Percentiles rank a stretch among this genome's conserved stretches.
These are phyloP conservation scores for Austroboletus niveus DNA, from an alignment of 1,284 basidiomycete species.

Conservation along the genomic window DNA sequence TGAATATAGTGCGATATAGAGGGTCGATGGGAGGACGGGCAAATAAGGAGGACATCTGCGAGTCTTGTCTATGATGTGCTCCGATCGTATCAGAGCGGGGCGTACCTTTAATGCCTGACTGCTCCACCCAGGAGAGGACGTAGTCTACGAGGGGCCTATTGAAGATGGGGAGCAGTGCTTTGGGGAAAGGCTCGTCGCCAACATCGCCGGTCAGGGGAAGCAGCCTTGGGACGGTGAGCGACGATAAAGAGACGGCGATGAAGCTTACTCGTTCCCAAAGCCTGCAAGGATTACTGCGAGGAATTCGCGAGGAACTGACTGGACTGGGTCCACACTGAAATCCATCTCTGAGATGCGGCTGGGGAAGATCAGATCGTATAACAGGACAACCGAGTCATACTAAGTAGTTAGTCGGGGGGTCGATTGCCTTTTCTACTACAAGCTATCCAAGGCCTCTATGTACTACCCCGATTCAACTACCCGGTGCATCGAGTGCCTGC, in stretches of 20 bases:
- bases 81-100: slow-evolving; percentile 8
- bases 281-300: slow-evolving; percentile 83
- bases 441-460: not conserved
- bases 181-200: slow-evolving; percentile 75
- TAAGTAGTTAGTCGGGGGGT: not conserved
- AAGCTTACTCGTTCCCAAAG: slow-evolving; percentile 78
- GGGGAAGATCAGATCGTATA: not conserved
- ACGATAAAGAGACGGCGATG: not conserved
- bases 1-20: slow-evolving; percentile 80
- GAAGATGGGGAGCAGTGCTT: slow-evolving; percentile 83
- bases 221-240: slow-evolving; percentile 46
- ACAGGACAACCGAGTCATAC: slow-evolving; percentile 4
- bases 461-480: not conserved
- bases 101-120: slow-evolving; percentile 80
- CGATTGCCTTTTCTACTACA: slow-evolving; percentile 23
- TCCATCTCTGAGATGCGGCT: slow-evolving; percentile 45
- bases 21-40: slow-evolving; percentile 71
- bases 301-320: slow-evolving; percentile 64
- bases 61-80: slow-evolving; percentile 4
- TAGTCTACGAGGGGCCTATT: slow-evolving; percentile 89
- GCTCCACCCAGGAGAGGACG: slow-evolving; percentile 82
- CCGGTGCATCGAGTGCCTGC: not conserved
- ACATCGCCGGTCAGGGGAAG: slow-evolving; percentile 70
- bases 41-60: slow-evolving; percentile 82
- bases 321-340: slow-evolving; percentile 53